Conservation (phyloP, 352 stramenopile genomes). For the Globisporangium paroecandrum region DNA sequence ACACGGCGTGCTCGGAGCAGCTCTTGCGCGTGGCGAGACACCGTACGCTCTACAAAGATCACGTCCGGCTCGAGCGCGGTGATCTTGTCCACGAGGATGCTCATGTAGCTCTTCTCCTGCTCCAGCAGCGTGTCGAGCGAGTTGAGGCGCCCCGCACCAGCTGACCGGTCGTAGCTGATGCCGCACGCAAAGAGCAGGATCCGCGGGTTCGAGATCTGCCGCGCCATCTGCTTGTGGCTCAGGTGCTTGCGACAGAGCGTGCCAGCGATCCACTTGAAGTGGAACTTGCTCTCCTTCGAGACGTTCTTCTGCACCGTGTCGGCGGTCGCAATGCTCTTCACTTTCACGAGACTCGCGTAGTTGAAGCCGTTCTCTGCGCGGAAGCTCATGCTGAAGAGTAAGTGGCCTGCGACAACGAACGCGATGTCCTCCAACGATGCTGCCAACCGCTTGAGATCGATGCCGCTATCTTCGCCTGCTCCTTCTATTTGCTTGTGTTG, state of each 20-base stretch:
- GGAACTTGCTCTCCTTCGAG: conserved; percentile 62
- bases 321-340: conserved; percentile 77
- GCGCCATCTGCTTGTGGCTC: conserved; percentile 95
- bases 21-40: conserved; percentile 91
- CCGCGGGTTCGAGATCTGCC: conserved; percentile 91
- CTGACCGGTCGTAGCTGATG: conserved; percentile 95
- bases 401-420: conserved; percentile 66
- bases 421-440: conserved; percentile 68
- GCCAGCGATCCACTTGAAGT: conserved; percentile 94
- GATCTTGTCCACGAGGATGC: conserved; percentile 97
- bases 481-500: neutral
- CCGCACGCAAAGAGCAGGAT: conserved; percentile 95
- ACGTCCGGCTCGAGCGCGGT: conserved; percentile 93
- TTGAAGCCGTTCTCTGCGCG: conserved; percentile 74
- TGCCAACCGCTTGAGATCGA: conserved; percentile 43
- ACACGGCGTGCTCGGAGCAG: conserved; percentile 89
- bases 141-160: conserved; percentile 81
- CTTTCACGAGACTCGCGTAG: conserved; percentile 69
- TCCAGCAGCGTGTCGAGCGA: conserved; percentile 95
- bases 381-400: conserved; percentile 84
- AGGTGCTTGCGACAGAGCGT: conserved; percentile 96
- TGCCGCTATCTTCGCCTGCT: conserved; percentile 12
- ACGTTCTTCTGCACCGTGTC: conserved; percentile 61
- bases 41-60: conserved; percentile 90
- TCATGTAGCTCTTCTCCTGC: conserved; percentile 96